Percentiles rank a stretch among this genome's conserved stretches.
Conservation (phyloP, 768 basidiomycete species). For the Daedalea quercina region DNA sequence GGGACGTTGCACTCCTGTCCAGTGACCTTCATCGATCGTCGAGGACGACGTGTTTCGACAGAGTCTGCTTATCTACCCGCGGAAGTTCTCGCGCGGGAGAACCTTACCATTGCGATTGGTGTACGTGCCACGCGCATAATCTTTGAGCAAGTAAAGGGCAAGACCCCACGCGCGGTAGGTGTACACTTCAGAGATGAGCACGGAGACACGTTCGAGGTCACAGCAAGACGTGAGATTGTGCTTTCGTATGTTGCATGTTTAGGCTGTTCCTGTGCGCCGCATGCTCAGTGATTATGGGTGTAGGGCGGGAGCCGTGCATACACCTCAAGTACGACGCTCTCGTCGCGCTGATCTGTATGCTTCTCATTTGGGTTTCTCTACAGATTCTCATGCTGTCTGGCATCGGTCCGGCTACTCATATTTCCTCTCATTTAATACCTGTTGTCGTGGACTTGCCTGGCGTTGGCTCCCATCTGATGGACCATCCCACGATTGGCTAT, state of each 20-base stretch:
- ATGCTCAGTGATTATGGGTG: background rate
- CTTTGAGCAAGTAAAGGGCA: constrained; percentile 34
- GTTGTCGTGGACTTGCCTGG: constrained; percentile 59
- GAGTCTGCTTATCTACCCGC: constrained; percentile 64
- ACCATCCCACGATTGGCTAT: constrained; percentile 54
- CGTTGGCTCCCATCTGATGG: constrained; percentile 68
- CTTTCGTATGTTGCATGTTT: constrained; percentile 42
- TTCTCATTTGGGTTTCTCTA: too few relatives aligned
- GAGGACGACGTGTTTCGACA: constrained; percentile 49
- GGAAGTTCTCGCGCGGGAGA: constrained; percentile 55
- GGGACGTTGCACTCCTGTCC: background rate
- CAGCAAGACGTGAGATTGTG: constrained; percentile 53
- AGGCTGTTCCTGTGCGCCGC: background rate
- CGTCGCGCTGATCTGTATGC: too few relatives aligned
- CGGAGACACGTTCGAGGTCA: constrained; percentile 37
- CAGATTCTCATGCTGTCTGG: constrained; percentile 71
- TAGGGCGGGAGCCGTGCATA: constrained; percentile 59
- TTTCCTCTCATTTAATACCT: constrained; percentile 46
- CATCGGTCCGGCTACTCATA: constrained; percentile 58
- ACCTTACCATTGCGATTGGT: constrained; percentile 54
- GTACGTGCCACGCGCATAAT: constrained; percentile 53
- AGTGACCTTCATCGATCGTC: constrained; percentile 65
- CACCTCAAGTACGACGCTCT: constrained; percentile 46
- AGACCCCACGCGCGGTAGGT: constrained; percentile 43
- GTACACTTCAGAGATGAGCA: constrained; percentile 48